Evolutionary conservation across 1,139 yeast genomes (phyloP).

Genomic region (Diutina rugosa): DNA sequence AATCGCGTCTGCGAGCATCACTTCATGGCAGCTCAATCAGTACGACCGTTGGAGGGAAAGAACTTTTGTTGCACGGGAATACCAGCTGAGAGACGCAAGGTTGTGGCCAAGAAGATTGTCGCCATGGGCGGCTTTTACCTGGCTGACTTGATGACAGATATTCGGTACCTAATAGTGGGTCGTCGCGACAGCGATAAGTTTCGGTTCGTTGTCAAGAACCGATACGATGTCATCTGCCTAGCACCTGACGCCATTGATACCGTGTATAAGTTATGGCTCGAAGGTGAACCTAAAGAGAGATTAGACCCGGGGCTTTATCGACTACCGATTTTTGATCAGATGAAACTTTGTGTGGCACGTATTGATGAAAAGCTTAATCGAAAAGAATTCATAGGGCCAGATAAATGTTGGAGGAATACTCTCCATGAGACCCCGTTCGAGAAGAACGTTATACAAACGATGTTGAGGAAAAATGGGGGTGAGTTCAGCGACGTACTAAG

Average conservation of each 20-base stretch:
- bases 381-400: constrained; percentile 3
- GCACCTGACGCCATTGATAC: constrained; percentile 30
- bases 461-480: constrained; percentile 47
- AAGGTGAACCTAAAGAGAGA: constrained; percentile 13
- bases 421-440: constrained; percentile 11
- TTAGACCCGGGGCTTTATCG: constrained; percentile 11
- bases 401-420: constrained; percentile 2
- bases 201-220: constrained; percentile 41
- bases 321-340: constrained; percentile 33
- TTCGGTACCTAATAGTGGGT: constrained; percentile 57
- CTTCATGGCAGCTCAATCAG: neutral
- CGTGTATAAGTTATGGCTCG: constrained; percentile 33
- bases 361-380: constrained; percentile 5
- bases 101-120: constrained; percentile 26
- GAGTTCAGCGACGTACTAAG: constrained; percentile 43
- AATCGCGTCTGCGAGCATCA: neutral
- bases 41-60: constrained; percentile 20
- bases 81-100: constrained; percentile 15
- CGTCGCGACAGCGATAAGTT: constrained; percentile 56
- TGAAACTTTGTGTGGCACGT: constrained; percentile 38
- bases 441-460: constrained; percentile 12
- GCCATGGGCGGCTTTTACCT: constrained; percentile 54
- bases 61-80: constrained; percentile 34
- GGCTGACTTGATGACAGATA: constrained; percentile 55
- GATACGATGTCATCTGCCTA: constrained; percentile 50